Evolutionary conservation across 371 early-diverging fungal genomes (phyloP), one percentile per base, ranked within the genome.

Genomic region (Mucor velutinosus): DNA sequence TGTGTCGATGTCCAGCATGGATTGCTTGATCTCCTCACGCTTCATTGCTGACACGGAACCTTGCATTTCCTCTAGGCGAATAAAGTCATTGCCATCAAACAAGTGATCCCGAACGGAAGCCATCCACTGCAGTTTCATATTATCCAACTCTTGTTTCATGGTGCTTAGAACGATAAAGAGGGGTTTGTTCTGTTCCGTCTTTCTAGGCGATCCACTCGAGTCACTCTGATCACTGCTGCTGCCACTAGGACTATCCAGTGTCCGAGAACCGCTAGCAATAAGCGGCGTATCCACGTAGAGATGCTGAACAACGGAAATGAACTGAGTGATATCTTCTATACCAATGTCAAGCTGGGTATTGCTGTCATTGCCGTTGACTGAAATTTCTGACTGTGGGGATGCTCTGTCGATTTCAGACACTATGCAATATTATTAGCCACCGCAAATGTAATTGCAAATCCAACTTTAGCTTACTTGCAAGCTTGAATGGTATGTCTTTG

Each of bases 351-450:
- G 60, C 0, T 30, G 23, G 21, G 41, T 29, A 15, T 45, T 43
- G 8, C 23, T 23, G 7, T 80, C 79, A 8, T 56, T 32, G 51
- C 78, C 79, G 17, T 81, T 77, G 3, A 89, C 73, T 17, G 85
- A 83, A n/a, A 92, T 83, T 67, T 92, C 91, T 60, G 89, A 89
- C 27, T 82, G 84, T 3, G 92, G 88, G 10, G 90, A 82, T 7
- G 71, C 69, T 32, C 86, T 90, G 47, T 89, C 90, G 17, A 59
- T 25, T 4, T 30, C 57, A 17, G 32, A 5, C 43, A 53, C 53
- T 53, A 25, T 3, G 25, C 5, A 39, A 41, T 21, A 1, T 23
- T 21, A 14, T 30, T 0, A 23, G 23, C 32, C 19, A 4, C 3
- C 8, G 32, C 2, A 33, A 11, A 17, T 17, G 41, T 3, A 30